Percentiles rank a stretch among this genome's conserved stretches.
These are phyloP conservation scores for Tylopilus subfusipes DNA, from an alignment of 768 basidiomycete species.

Conservation along the genomic window DNA sequence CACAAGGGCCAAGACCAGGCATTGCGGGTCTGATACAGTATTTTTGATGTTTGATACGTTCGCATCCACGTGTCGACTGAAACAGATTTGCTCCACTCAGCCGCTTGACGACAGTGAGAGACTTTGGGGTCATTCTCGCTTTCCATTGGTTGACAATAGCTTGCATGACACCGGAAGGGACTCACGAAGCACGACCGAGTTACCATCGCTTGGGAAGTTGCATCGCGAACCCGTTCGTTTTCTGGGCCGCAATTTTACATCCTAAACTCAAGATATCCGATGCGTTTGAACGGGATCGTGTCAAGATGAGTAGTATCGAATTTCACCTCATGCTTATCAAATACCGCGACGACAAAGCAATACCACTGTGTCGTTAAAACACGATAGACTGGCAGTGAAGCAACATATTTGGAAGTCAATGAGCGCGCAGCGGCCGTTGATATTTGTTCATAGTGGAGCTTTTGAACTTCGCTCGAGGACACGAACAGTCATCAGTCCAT, in stretches of 20 bases:
- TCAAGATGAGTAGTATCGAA: not conserved
- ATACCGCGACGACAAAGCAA: not conserved
- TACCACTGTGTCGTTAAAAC: not conserved
- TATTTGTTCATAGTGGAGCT: constrained; percentile 16
- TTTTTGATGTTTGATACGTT: not conserved
- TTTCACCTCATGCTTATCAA: not conserved
- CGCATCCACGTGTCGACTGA: constrained; percentile 12
- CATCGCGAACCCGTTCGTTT: not conserved
- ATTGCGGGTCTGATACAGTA: not conserved
- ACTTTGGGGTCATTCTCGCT: not conserved
- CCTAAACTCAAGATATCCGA: not conserved
- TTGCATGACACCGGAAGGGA: not conserved
- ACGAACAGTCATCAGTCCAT: not conserved
- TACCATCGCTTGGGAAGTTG: not conserved
- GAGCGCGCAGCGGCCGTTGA: not conserved
- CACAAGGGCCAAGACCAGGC: not conserved
- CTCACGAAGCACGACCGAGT: not conserved
- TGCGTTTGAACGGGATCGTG: not conserved
- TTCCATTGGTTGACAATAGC: constrained; percentile 7
- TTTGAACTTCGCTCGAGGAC: not conserved
- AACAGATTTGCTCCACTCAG: constrained; percentile 25
- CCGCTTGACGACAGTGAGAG: constrained; percentile 12
- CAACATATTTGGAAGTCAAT: constrained; percentile 1
- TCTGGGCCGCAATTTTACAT: not conserved
- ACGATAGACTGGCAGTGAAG: not conserved